These are phyloP conservation scores for Trichosporon sp. DNA, from an alignment of 1,284 basidiomycete genomes.

Conservation along the genomic window DNA sequence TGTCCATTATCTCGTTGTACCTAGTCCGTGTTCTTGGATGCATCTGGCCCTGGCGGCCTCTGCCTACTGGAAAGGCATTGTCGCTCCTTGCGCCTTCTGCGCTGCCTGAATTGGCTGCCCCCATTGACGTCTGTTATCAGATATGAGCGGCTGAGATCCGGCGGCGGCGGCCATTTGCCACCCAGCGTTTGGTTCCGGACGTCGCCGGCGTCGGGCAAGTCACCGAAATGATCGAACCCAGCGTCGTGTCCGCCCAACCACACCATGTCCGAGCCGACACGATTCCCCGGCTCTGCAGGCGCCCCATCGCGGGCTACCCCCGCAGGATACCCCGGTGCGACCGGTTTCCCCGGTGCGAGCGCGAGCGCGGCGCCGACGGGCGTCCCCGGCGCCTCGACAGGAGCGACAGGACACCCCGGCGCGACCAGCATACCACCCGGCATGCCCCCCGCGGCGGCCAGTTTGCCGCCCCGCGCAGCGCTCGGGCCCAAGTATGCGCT, in stretches of 20 bases:
- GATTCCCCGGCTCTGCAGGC: neutral
- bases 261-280: neutral
- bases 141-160: neutral
- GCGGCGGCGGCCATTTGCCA: neutral
- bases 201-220: neutral
- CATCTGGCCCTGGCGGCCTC: neutral
- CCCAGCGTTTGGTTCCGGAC: neutral
- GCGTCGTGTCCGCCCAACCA: neutral
- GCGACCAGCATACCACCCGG: neutral
- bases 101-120: too few species aligned
- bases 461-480: slow-evolving; percentile 5
- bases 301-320: neutral
- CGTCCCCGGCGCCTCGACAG: neutral
- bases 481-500: slow-evolving; percentile 16
- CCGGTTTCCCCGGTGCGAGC: neutral
- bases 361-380: neutral
- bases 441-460: neutral
- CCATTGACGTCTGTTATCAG: neutral
- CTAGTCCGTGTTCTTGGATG: neutral
- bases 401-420: neutral
- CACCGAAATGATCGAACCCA: neutral
- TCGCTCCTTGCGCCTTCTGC: too few species aligned
- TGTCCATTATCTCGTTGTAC: neutral
- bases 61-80: neutral
- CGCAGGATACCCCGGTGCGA: neutral